These are phyloP conservation scores for Kodamaea hsintzibuensis DNA, from an alignment of 805 yeast genomes.

Conservation along the genomic window DNA sequence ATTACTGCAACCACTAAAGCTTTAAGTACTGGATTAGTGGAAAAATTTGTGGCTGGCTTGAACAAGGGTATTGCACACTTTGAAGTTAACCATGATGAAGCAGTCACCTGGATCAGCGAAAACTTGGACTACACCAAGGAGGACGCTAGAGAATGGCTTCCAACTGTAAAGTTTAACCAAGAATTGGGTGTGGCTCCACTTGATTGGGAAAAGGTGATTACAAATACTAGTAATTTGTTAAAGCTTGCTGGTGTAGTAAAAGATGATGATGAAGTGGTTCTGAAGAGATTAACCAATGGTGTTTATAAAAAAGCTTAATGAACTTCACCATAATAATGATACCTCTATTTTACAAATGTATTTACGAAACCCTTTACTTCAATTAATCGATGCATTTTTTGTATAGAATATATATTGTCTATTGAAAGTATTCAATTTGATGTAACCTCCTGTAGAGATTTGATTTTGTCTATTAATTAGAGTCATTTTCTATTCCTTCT, in stretches of 20 bases:
- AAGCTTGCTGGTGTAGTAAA: conserved; percentile 62
- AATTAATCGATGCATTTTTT: too few species aligned
- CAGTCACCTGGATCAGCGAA: conserved; percentile 60
- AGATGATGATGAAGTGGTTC: conserved; percentile 27
- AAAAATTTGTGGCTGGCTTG: conserved; percentile 52
- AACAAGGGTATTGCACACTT: conserved; percentile 71
- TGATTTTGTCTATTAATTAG: not conserved
- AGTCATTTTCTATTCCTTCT: conserved; percentile 13
- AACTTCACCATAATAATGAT: too few species aligned
- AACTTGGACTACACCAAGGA: conserved; percentile 74
- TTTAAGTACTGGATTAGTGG: conserved; percentile 23
- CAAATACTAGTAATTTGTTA: conserved; percentile 58
- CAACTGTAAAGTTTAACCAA: conserved; percentile 67
- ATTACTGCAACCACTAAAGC: conserved; percentile 52
- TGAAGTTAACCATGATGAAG: conserved; percentile 58
- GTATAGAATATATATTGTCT: not conserved
- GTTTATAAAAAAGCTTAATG: conserved; percentile 1
- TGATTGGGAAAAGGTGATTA: conserved; percentile 52
- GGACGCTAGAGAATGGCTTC: conserved; percentile 81
- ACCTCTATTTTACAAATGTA: too few species aligned
- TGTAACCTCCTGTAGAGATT: not conserved
- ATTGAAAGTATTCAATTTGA: not conserved
- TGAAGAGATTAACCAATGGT: conserved; percentile 23
- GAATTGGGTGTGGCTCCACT: conserved; percentile 36
- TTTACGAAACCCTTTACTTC: too few species aligned